Evolutionary conservation across 768 basidiomycete species (phyloP).

Genomic region (Austroboletus festivus): DNA sequence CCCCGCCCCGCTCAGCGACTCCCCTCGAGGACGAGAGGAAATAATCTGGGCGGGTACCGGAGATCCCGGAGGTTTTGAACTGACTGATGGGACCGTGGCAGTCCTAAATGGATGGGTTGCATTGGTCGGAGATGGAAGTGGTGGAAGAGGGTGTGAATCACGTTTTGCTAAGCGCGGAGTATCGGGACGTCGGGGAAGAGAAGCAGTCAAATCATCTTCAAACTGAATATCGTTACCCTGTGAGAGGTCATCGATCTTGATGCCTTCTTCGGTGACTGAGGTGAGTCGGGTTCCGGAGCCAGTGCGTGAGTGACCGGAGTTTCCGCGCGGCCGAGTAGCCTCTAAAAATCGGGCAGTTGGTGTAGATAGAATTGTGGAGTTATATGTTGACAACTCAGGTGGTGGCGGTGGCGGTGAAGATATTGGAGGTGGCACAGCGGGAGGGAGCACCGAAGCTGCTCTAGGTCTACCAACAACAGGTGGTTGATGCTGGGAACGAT

Average conservation of each 20-base stretch:
- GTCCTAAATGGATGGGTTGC: constrained; percentile 29
- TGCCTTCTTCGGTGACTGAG: constrained; percentile 60
- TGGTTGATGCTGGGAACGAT: constrained; percentile 26
- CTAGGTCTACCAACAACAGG: constrained; percentile 40
- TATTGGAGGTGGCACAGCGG: constrained; percentile 62
- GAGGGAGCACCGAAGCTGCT: constrained; percentile 60
- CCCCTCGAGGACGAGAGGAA: constrained; percentile 53
- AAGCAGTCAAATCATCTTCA: constrained; percentile 31
- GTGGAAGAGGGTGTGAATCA: constrained; percentile 67
- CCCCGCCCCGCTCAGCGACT: constrained; percentile 40
- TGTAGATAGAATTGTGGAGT: constrained; percentile 30
- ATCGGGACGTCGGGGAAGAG: constrained; percentile 36
- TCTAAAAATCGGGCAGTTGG: constrained; percentile 35
- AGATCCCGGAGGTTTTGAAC: constrained; percentile 47
- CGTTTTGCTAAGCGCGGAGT: constrained; percentile 42
- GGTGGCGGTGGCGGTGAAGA: constrained; percentile 57
- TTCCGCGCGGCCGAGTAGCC: constrained; percentile 42
- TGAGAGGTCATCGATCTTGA: constrained; percentile 35
- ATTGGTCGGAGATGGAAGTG: constrained; percentile 51
- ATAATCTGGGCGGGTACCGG: constrained; percentile 39
- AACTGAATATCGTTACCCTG: constrained; percentile 25
- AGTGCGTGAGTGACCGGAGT: constrained; percentile 53
- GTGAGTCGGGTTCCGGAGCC: constrained; percentile 57
- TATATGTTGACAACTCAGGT: constrained; percentile 36
- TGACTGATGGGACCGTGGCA: constrained; percentile 13